These are phyloP conservation scores for Trichoderma koningii DNA, from an alignment of 2,329 filamentous ascomycete genomes.

Conservation along the genomic window DNA sequence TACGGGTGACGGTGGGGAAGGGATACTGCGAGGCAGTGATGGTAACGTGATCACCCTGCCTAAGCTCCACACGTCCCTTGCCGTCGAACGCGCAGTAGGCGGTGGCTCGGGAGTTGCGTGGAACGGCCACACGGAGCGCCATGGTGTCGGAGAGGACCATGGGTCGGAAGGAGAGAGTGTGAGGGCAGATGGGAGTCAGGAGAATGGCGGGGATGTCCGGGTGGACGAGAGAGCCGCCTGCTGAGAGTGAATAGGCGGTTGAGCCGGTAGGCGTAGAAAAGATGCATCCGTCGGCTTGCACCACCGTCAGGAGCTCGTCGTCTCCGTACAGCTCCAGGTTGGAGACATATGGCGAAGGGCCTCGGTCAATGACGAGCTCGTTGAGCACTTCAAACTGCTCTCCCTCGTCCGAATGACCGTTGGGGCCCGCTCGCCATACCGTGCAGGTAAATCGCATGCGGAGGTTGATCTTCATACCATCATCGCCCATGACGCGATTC, in stretches of 20 bases:
- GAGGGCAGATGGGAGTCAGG: slow-evolving; percentile 94
- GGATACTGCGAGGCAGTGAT: slow-evolving; percentile 95
- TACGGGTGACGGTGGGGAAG: slow-evolving; percentile 92
- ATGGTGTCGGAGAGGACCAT: slow-evolving; percentile 98
- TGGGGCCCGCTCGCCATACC: slow-evolving; percentile 70
- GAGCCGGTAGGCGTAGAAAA: slow-evolving; percentile 94
- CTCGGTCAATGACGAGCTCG: slow-evolving; percentile 96
- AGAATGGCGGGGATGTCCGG: slow-evolving; percentile 96
- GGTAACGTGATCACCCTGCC: slow-evolving; percentile 91
- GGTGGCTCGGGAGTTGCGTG: slow-evolving; percentile 80
- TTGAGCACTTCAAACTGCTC: slow-evolving; percentile 98
- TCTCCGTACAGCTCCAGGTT: slow-evolving; percentile 96
- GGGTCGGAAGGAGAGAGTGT: slow-evolving; percentile 93
- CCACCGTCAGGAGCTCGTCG: slow-evolving; percentile 89
- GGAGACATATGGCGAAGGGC: slow-evolving; percentile 94
- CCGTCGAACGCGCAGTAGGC: slow-evolving; percentile 98
- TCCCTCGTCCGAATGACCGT: slow-evolving; percentile 67
- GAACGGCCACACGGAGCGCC: slow-evolving; percentile 85
- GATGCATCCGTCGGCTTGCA: slow-evolving; percentile 96
- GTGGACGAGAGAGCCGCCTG: slow-evolving; percentile 92
- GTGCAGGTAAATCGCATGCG: slow-evolving; percentile 99
- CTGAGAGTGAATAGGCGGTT: slow-evolving; percentile 94
- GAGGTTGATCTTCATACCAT: slow-evolving; percentile 94
- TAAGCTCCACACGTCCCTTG: slow-evolving; percentile 90
- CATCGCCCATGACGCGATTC: slow-evolving; percentile 86